phyloP scores from a whole-genome alignment of 371 early-diverging fungal genomes.

The Coemansia sp. region DNA sequence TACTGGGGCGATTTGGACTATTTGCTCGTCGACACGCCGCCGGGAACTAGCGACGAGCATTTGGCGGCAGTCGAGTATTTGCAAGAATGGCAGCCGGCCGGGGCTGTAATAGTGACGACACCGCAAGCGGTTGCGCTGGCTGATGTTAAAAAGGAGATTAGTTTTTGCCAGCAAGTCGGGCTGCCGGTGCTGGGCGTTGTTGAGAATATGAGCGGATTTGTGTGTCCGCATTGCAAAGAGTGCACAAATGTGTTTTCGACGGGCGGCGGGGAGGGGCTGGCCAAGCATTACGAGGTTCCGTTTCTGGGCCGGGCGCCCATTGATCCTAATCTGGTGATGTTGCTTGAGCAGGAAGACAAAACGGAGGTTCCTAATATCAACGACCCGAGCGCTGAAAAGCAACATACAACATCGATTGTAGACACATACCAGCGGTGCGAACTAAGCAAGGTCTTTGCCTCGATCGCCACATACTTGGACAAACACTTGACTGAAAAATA shows the following conservation, averaged over 20 bases:
- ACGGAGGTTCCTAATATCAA: conserved; percentile 45
- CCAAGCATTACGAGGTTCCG: conserved; percentile 71
- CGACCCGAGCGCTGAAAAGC: conserved; percentile 20
- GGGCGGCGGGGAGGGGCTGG: conserved; percentile 89
- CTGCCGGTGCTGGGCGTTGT: conserved; percentile 92
- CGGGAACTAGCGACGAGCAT: conserved; percentile 99
- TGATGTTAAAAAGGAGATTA: conserved; percentile 95
- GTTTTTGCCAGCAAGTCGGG: conserved; percentile 90
- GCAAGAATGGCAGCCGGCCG: conserved; percentile 60
- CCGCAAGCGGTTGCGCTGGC: conserved; percentile 90
- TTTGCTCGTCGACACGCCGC: conserved; percentile 98
- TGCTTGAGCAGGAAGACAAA: conserved; percentile 52
- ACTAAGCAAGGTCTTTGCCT: conserved; percentile 42
- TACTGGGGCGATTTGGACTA: conserved; percentile 94
- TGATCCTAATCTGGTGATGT: conserved; percentile 62
- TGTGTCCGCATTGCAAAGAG: conserved; percentile 60
- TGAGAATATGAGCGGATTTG: conserved; percentile 98
- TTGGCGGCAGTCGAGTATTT: conserved; percentile 64
- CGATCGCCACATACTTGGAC: conserved; percentile 20
- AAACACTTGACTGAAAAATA: not conserved
- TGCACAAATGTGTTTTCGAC: conserved; percentile 91
- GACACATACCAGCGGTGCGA: conserved; percentile 51
- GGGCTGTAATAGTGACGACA: conserved; percentile 96
- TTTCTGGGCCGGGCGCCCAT: conserved; percentile 86
- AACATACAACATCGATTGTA: conserved; percentile 39